Percentiles rank a stretch among this genome's conserved stretches.
phyloP scores from a whole-genome alignment of 345 rosid species.

The Heritiera fomes region DNA sequence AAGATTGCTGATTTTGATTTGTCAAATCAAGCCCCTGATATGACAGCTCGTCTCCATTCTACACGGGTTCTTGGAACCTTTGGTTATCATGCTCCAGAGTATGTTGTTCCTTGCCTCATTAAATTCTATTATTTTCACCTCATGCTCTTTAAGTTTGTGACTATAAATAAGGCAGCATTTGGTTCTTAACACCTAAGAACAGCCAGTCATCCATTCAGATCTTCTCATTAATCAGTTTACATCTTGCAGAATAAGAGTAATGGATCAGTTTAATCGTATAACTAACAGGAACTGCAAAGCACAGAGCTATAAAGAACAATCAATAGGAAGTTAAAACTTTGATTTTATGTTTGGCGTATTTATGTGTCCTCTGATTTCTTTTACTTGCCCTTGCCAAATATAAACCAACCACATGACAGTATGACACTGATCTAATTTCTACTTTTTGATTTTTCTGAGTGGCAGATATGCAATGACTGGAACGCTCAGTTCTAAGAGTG shows the following conservation, averaged over 20 bases:
- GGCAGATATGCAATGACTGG: conserved; percentile 86
- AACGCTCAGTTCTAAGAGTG: conserved; percentile 71
- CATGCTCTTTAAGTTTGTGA: neutral
- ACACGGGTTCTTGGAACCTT: conserved; percentile 96
- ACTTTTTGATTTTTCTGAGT: neutral
- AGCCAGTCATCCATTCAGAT: too few species aligned
- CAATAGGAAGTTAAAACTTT: neutral
- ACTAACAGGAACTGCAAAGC: neutral
- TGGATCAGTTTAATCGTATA: neutral
- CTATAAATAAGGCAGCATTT: too few species aligned
- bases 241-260: neutral
- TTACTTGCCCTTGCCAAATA: neutral
- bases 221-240: neutral
- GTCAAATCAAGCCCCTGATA: conserved; percentile 91
- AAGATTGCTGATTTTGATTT: conserved; percentile 93
- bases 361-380: neutral
- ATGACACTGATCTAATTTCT: neutral
- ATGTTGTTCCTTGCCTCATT: conserved; percentile 31
- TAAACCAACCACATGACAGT: neutral
- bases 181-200: neutral
- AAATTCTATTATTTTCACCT: conserved; percentile 4
- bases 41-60: conserved; percentile 89
- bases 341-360: neutral
- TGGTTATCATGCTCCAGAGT: conserved; percentile 99
- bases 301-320: neutral